These are phyloP conservation scores for Mycena rebaudengoi DNA, from an alignment of 768 basidiomycete species.

Conservation along the genomic window DNA sequence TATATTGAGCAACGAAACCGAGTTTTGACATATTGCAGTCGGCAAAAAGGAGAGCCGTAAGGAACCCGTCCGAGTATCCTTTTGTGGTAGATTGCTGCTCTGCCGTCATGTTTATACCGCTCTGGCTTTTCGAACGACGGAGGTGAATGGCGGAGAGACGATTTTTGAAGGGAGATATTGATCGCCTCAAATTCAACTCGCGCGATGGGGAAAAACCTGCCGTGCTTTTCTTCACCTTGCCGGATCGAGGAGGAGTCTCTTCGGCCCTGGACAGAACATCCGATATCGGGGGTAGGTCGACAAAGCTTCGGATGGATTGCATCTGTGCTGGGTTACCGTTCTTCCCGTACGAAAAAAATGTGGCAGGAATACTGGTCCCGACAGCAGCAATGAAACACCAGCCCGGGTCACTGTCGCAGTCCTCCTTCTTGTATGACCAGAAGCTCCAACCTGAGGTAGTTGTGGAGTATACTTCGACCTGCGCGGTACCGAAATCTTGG, in stretches of 20 bases:
- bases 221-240: not conserved
- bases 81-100: constrained; percentile 35
- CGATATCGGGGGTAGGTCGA: not conserved
- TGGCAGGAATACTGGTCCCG: constrained; percentile 61
- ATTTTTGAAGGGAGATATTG: constrained; percentile 16
- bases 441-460: constrained; percentile 71
- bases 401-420: constrained; percentile 62
- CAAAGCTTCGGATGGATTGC: not conserved
- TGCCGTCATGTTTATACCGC: constrained; percentile 17
- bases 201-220: not conserved
- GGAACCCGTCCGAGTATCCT: constrained; percentile 70
- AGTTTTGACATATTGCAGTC: constrained; percentile 55
- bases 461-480: constrained; percentile 65
- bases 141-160: constrained; percentile 37
- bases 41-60: constrained; percentile 64
- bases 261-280: not conserved
- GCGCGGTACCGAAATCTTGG: constrained; percentile 62
- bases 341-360: constrained; percentile 60
- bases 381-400: constrained; percentile 78
- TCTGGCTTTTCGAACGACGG: constrained; percentile 22
- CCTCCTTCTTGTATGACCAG: constrained; percentile 76
- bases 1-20: constrained; percentile 70
- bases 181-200: not conserved
- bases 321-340: constrained; percentile 21
- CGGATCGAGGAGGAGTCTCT: not conserved